These are phyloP conservation scores for Psidium guajava DNA, from an alignment of 345 rosid species.

Conservation along the genomic window DNA sequence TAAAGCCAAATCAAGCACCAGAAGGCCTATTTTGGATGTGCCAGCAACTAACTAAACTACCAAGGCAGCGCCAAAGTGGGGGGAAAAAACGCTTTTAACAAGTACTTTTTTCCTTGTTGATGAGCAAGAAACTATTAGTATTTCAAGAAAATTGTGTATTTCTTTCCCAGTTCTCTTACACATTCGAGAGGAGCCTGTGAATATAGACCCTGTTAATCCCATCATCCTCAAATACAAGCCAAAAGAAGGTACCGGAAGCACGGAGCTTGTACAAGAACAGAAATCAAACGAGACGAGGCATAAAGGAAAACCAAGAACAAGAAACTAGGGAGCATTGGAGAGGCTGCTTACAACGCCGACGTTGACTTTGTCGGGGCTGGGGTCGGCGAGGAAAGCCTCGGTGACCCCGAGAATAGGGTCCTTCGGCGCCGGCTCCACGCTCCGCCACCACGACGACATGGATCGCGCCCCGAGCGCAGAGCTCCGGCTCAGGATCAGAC, in stretches of 20 bases:
- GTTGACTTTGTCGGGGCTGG: slow-evolving; percentile 70
- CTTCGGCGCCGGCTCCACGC: slow-evolving; percentile 82
- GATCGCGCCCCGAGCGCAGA: slow-evolving; percentile 31
- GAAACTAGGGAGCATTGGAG: not conserved
- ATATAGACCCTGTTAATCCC: not conserved
- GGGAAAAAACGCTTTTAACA: too few species aligned
- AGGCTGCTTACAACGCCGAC: slow-evolving; percentile 76
- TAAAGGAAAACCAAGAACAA: not conserved
- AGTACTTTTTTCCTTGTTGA: not conserved
- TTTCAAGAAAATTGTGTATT: not conserved
- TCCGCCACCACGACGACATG: slow-evolving; percentile 84
- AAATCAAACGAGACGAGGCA: not conserved
- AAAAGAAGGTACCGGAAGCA: not conserved
- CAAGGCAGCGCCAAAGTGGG: not conserved
- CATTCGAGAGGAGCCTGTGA: not conserved
- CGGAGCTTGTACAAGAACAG: not conserved
- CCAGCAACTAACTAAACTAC: not conserved
- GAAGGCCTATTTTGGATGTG: not conserved
- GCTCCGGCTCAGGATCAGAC: slow-evolving; percentile 14
- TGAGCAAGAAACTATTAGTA: not conserved
- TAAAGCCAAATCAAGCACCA: not conserved
- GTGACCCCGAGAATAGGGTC: slow-evolving; percentile 98
- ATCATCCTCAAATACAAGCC: not conserved
- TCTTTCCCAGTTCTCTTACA: not conserved
- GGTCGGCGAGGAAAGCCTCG: slow-evolving; percentile 92